phyloP scores from a whole-genome alignment of 202 grass and related monocot species.

The Digitaria exilis region DNA sequence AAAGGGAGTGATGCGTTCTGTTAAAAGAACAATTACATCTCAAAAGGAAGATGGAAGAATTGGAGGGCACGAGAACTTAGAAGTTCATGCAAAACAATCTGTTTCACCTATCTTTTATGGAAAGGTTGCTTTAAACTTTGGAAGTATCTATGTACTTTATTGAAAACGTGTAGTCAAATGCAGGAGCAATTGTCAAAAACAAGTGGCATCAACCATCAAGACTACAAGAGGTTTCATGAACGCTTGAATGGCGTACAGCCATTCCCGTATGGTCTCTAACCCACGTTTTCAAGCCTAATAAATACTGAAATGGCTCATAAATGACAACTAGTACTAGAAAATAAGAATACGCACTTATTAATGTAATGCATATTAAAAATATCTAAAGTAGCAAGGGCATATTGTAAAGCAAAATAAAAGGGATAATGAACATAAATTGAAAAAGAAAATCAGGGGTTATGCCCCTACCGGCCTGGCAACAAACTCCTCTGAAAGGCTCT shows the following conservation, averaged over 20 bases:
- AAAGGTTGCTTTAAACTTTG: background rate
- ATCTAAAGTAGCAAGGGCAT: background rate
- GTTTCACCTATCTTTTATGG: background rate
- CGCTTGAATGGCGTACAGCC: background rate
- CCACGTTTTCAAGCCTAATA: background rate
- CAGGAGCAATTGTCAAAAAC: background rate
- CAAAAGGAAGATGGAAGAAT: background rate
- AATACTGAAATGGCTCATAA: background rate
- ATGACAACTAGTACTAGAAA: background rate
- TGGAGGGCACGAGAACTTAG: background rate
- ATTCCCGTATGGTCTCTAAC: constrained; percentile 11
- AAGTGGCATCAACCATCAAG: background rate
- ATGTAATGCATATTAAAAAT: background rate
- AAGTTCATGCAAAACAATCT: background rate
- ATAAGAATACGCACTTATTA: background rate
- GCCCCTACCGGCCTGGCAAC: constrained; percentile 66
- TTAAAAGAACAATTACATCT: background rate
- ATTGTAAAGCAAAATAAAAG: background rate
- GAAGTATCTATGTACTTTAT: background rate
- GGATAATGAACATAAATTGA: background rate
- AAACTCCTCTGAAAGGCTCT: constrained; percentile 65
- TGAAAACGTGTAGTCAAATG: background rate
- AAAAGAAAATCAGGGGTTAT: background rate
- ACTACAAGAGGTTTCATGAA: background rate
- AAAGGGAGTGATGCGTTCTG: background rate